A percentile compares a stretch with the other conserved stretches of the same genome.
Conservation (phyloP, 768 basidiomycete genomes). For the Rubroboletus satanas region DNA sequence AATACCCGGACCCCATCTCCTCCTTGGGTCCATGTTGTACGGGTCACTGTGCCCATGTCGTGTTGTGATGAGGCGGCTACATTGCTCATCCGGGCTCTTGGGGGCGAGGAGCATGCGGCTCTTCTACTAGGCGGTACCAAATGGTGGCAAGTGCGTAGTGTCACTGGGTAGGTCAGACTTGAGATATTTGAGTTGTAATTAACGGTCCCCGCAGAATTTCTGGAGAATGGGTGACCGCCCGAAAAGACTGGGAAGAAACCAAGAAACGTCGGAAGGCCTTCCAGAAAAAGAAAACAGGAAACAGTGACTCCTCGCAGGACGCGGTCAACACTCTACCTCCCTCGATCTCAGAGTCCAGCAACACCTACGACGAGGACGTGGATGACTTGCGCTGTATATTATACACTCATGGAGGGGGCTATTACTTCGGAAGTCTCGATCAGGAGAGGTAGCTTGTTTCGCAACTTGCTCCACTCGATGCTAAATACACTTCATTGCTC, state of each 20-base stretch:
- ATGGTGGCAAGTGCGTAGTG: slow-evolving; percentile 96
- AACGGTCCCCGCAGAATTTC: slow-evolving; percentile 51
- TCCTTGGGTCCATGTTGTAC: slow-evolving; percentile 74
- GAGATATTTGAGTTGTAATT: slow-evolving; percentile 12
- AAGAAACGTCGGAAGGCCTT: slow-evolving; percentile 53
- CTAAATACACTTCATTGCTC: slow-evolving; percentile 1
- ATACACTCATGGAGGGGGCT: slow-evolving; percentile 81
- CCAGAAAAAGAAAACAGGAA: slow-evolving; percentile 30
- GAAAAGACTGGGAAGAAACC: slow-evolving; percentile 75
- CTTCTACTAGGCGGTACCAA: slow-evolving; percentile 82
- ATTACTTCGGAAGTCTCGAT: slow-evolving; percentile 78
- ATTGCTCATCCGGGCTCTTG: slow-evolving; percentile 71
- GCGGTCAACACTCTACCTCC: slow-evolving; percentile 13
- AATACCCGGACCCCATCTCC: slow-evolving; percentile 83
- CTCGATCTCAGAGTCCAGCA: slow-evolving; percentile 31
- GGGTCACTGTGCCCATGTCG: slow-evolving; percentile 67
- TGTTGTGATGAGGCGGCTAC: slow-evolving; percentile 73
- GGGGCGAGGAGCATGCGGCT: slow-evolving; percentile 73
- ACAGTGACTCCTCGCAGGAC: slow-evolving; percentile 7
- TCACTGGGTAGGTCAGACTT: slow-evolving; percentile 57
- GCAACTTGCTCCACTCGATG: slow-evolving; percentile 1
- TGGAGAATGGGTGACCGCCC: slow-evolving; percentile 84
- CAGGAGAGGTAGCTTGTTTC: slow-evolving; percentile 53
- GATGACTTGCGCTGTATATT: slow-evolving; percentile 83
- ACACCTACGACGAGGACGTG: slow-evolving; percentile 63